Evolutionary conservation across 805 yeast species (phyloP), one percentile per base, ranked within the genome.

Genomic region (Naumovozyma dairenensis): DNA sequence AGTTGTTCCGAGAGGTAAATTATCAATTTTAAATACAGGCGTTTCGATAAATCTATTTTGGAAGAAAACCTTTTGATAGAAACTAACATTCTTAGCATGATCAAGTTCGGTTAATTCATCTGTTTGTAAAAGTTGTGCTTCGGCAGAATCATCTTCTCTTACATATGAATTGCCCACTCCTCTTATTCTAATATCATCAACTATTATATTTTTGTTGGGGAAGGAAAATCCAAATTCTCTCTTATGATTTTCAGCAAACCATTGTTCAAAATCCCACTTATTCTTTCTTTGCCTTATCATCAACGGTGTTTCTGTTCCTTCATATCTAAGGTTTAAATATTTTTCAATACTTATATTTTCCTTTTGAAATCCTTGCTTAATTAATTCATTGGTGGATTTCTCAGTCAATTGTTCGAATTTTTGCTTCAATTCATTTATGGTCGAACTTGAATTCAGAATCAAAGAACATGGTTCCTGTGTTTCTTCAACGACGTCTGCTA

Each of bases 251-350:
- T 64, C 62, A 29, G 67, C 57, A 52, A 80, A 82, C 31, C 64
- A 63, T 24, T 58, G 51, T 13, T 54, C 48, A 45, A 68, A 72
- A 18, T 63, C 59, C 38, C 54, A 44, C 16, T 32, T 34, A 33
- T 39, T 34, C 12, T 18, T 45, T 25, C 49, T 54, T 29, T 59
- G 56, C 15, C 57, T 57, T n/a, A 81, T 73, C 81, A 86, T 80
- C 41, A 87, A 60, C 26, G 80, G 77, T 2, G 95, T 80, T 49
- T 87, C 96, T n/a, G 94, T 80, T 6, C 96, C 96, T 41, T 74
- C 74, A 51, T 82, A 87, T 49, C 93, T 69, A 66, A 86, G 62
- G 51, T 86, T 86, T 41, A 86, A 60, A 45, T 70, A 82, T 28
- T 71, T 70, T 48, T 85, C 93, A 35, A 68, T 64, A 17, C 48